Evolutionary conservation across 2,329 filamentous ascomycete species (phyloP), one percentile per base, ranked within the genome.

Genomic region (Stagonosporopsis cucurbitacearum): DNA sequence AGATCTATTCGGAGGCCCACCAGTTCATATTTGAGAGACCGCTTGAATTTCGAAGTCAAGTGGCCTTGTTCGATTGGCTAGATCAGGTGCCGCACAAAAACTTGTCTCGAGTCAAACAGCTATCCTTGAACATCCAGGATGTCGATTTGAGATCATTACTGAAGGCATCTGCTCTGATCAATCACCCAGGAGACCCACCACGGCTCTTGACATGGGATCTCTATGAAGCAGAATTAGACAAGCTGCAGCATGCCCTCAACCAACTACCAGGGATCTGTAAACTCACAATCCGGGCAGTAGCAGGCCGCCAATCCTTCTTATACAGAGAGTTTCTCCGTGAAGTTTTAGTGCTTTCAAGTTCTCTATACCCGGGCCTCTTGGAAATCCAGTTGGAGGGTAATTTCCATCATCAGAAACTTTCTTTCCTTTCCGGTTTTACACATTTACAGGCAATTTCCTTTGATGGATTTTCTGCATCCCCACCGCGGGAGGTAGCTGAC

Each of bases 1-100:
- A 72, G 22, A 62, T 75, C 22, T 57, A 68, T 19, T 36, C 30
- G 7, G 68, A 74, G 54, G 63, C 71, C 8, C 63, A 58, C 2
- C 67, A 70, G 12, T 68, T 72, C 22, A 57, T 75, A 12, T 75
- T 68, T 43, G 66, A 72, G 37, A 58, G 69, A 50, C 63, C 66
- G 2, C 25, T 73, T n/a, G 43, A 36, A 9, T 70, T 75, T 57
- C 41, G 49, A 12, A 58, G 64, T 13, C 68, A 72, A 53, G 33
- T 52, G 2, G 56, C 35, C 6, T 54, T 74, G 6, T 59, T 59
- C 30, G 13, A 54, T 12, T 74, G 71, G 71, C 37, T 73, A n/a
- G 35, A 52, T 9, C 20, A 35, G 8, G 61, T 58, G 25, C 61
- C 63, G 1, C 20, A 47, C 13, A 37, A 63, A 9, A 46, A 64